These are phyloP conservation scores for Pontederia paniculata DNA, from an alignment of 176 grass and related monocot species.

Conservation along the genomic window DNA sequence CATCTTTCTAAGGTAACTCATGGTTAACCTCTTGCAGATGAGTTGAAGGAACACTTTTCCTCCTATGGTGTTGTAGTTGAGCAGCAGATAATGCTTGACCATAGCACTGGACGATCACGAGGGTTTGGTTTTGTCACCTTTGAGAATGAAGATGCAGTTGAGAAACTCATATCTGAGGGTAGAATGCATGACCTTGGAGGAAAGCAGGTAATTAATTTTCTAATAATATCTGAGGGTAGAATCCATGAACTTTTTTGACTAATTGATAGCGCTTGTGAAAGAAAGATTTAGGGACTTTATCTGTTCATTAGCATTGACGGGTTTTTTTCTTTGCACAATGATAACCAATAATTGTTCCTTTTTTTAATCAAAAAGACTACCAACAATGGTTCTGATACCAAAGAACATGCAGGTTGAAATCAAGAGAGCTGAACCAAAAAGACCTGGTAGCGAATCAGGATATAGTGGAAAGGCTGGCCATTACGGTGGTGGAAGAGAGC, in stretches of 20 bases:
- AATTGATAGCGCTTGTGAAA: too few relatives aligned
- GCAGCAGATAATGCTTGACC: conserved; percentile 96
- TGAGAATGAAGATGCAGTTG: conserved; percentile 78
- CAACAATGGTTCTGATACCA: background rate
- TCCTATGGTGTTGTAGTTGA: conserved; percentile 60
- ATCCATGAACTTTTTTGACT: too few relatives aligned
- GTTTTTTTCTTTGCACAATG: too few relatives aligned
- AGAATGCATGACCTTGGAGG: conserved; percentile 93
- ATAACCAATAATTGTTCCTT: too few relatives aligned
- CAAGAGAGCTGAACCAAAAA: conserved; percentile 97
- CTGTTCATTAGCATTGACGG: background rate
- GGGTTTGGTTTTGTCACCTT: conserved; percentile 99
- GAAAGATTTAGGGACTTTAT: too few relatives aligned
- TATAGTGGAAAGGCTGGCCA: conserved; percentile 39
- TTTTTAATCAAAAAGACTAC: background rate
- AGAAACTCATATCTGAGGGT: conserved; percentile 75
- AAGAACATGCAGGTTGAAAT: conserved; percentile 75
- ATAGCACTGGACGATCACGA: conserved; percentile 81
- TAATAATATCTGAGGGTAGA: too few relatives aligned
- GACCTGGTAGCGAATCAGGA: conserved; percentile 51
- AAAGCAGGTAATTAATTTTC: conserved; percentile 50
- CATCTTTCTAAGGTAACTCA: conserved; percentile 4
- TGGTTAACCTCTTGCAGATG: conserved; percentile 34
- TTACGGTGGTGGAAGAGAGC: conserved; percentile 4
- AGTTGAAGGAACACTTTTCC: conserved; percentile 84